A percentile compares a stretch with the other conserved stretches of the same genome.
These are phyloP conservation scores for Alternaria gansuensis DNA, from an alignment of 2,329 filamentous ascomycete species.

Conservation along the genomic window DNA sequence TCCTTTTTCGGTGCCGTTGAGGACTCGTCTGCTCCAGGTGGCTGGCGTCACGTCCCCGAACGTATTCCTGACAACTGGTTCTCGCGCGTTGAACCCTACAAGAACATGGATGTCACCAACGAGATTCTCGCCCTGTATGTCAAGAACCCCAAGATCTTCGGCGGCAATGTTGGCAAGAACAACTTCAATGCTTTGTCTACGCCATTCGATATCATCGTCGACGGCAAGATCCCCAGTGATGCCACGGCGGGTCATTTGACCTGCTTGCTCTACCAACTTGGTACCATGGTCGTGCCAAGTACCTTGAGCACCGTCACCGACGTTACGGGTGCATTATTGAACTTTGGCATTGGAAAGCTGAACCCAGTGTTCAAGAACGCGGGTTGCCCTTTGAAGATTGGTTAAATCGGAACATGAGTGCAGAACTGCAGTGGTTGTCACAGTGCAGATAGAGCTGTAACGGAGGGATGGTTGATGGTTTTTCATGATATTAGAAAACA, in stretches of 20 bases:
- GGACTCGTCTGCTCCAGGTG: conserved; percentile 46
- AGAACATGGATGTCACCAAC: conserved; percentile 46
- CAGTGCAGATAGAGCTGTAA: background rate
- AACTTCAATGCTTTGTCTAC: conserved; percentile 51
- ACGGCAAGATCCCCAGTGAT: conserved; percentile 49
- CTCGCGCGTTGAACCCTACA: conserved; percentile 47
- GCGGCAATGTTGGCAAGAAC: conserved; percentile 53
- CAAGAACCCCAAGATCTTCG: conserved; percentile 56
- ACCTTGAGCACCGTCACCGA: conserved; percentile 27
- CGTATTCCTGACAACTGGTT: conserved; percentile 56
- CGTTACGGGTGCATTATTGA: conserved; percentile 23
- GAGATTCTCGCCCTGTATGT: conserved; percentile 57
- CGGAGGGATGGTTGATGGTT: background rate
- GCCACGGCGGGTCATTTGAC: conserved; percentile 39
- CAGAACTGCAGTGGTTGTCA: background rate
- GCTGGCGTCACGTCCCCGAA: conserved; percentile 52
- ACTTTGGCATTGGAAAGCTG: conserved; percentile 31
- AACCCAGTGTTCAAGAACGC: conserved; percentile 38
- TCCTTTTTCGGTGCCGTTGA: conserved; percentile 55
- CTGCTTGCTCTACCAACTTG: conserved; percentile 58
- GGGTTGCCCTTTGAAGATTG: conserved; percentile 53
- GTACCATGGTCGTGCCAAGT: conserved; percentile 50
- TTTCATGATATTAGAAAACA: background rate
- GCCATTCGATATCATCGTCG: conserved; percentile 50
- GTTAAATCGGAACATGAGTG: background rate